phyloP scores from a whole-genome alignment of 2,329 filamentous ascomycete genomes.

The Diaporthe australafricana region DNA sequence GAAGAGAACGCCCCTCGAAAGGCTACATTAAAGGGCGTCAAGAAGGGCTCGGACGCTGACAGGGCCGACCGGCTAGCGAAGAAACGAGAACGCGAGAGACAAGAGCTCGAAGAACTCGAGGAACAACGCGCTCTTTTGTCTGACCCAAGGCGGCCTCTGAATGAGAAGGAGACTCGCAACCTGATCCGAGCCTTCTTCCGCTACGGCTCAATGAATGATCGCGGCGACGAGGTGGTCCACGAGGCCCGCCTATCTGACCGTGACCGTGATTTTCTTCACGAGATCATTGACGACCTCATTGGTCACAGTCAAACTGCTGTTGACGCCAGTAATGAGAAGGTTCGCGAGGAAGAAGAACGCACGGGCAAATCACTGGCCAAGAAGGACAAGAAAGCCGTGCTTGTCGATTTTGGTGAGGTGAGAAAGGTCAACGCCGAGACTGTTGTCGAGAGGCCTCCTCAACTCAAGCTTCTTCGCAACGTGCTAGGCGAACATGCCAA shows the following conservation, averaged over 20 bases:
- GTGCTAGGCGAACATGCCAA: slow-evolving; percentile 76
- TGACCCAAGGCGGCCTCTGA: slow-evolving; percentile 90
- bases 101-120: slow-evolving; percentile 79
- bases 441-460: slow-evolving; percentile 88
- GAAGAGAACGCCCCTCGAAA: slow-evolving; percentile 87
- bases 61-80: slow-evolving; percentile 73
- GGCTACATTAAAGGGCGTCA: slow-evolving; percentile 71
- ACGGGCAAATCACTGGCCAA: slow-evolving; percentile 87
- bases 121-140: slow-evolving; percentile 78
- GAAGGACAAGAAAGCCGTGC: slow-evolving; percentile 96
- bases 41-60: slow-evolving; percentile 65
- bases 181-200: slow-evolving; percentile 91
- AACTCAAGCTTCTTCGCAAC: slow-evolving; percentile 85
- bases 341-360: slow-evolving; percentile 85
- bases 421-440: slow-evolving; percentile 98
- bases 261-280: slow-evolving; percentile 82
- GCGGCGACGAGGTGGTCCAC: slow-evolving; percentile 85
- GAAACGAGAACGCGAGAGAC: slow-evolving; percentile 73
- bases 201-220: slow-evolving; percentile 90
- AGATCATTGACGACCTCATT: slow-evolving; percentile 81
- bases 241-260: slow-evolving; percentile 88
- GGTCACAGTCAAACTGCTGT: slow-evolving; percentile 67
- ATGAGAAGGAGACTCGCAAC: slow-evolving; percentile 92
- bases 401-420: slow-evolving; percentile 93
- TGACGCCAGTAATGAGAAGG: slow-evolving; percentile 75